Base-by-base conservation (phyloP, 164 flowering plant species). In the Brasenia schreberi region DNA sequence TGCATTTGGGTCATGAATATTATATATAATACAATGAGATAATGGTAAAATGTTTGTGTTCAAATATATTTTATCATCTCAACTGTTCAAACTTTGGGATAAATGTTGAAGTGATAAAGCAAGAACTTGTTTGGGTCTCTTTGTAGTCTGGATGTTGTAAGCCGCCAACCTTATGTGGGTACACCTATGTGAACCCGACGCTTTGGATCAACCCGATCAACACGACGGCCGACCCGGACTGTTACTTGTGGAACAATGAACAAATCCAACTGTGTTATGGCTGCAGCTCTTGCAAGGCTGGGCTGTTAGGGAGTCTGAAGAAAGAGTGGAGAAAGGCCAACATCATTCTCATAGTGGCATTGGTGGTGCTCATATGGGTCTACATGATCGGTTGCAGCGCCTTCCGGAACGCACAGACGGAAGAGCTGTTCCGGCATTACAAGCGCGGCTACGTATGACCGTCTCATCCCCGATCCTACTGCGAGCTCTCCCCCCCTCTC, bases 121-220 rank as follows among this genome's bases (percentile, higher is more conserved):
- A 33, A 33, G 39, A 33, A 33, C 39, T 1, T 33, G 39, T 3
- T 33, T 33, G 39, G 39, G 39, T 49, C 12, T 49, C 56, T 71
- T 62, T 69, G 59, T 90, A 93, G 98, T 86, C 97, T 42, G 98
- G 97, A 64, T 94, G 98, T 45, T 94, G 98, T 65, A 94, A 94
- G 73, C 98, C 98, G 18, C 98, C 98, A 64, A 85, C 86, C 9
- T 69, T 73, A 5, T 94, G 98, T 64, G 96, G 96, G 5, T 89
- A 78, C 74, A 74, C 56, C 53, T 94, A 80, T 59, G 92, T 88
- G 78, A 84, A 79, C 78, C 92, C 98, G n/a, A 87, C 87, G 11
- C 16, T 79, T 69, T 94, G 98, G 98, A 10, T 79, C 9, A 82
- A 84, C 76, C 90, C 96, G 27, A 64, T 67, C 33, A 89, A 85